A percentile compares a stretch with the other conserved stretches of the same genome.
Evolutionary conservation across 116 monocot species (phyloP).

Genomic region (Iris pallida): DNA sequence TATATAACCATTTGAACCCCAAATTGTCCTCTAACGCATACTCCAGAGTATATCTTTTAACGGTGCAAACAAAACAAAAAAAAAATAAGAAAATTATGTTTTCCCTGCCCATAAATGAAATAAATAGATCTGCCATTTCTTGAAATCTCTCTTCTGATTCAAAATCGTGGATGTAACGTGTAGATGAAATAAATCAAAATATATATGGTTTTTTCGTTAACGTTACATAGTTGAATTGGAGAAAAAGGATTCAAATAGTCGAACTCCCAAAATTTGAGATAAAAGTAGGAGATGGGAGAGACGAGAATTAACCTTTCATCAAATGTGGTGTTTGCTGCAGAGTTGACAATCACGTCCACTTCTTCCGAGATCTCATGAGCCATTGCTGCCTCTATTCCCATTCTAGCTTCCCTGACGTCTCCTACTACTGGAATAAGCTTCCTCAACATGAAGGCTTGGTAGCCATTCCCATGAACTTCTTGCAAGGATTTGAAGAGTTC

Average conservation of each 20-base stretch:
- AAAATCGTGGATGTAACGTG: too few species aligned
- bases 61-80: too few species aligned
- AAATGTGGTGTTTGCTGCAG: constrained; percentile 92
- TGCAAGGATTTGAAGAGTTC: constrained; percentile 58
- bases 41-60: too few species aligned
- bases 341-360: constrained; percentile 81
- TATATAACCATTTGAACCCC: too few species aligned
- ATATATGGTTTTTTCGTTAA: too few species aligned
- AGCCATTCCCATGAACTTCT: constrained; percentile 65
- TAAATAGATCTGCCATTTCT: too few species aligned
- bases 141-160: too few species aligned
- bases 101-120: too few species aligned
- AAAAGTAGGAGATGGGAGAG: constrained; percentile 4
- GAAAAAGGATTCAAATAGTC: neutral
- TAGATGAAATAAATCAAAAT: too few species aligned
- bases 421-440: constrained; percentile 80
- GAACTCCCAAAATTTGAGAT: neutral
- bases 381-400: constrained; percentile 57
- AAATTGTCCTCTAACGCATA: too few species aligned
- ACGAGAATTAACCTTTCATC: constrained; percentile 61
- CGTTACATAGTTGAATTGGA: too few species aligned
- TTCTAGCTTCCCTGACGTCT: constrained; percentile 51
- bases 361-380: constrained; percentile 55
- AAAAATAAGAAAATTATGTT: too few species aligned
- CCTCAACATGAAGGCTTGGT: constrained; percentile 52